These are phyloP conservation scores for Lenwebbia sp. DNA, from an alignment of 345 rosid genomes.

Conservation along the genomic window DNA sequence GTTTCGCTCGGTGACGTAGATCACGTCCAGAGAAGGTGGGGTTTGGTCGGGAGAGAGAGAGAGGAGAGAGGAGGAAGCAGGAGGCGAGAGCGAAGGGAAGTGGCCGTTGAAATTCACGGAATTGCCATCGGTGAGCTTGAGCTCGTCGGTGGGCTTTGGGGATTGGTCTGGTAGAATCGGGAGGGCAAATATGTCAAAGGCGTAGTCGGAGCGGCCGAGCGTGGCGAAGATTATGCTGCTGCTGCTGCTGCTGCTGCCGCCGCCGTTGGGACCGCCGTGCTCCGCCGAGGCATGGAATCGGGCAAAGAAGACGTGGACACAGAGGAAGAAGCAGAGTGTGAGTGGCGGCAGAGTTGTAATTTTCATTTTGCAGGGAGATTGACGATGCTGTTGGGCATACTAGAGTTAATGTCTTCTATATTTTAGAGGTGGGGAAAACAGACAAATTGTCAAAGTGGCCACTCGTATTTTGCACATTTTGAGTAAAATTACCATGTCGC, in stretches of 20 bases:
- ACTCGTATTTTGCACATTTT: background rate
- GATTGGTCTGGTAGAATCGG: constrained; percentile 11
- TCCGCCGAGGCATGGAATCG: background rate
- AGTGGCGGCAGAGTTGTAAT: background rate
- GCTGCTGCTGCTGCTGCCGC: constrained; percentile 9
- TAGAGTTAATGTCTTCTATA: background rate
- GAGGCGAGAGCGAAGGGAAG: constrained; percentile 48
- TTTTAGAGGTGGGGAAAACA: background rate
- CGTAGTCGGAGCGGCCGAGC: constrained; percentile 50
- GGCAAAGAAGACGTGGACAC: background rate
- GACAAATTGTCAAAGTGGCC: background rate
- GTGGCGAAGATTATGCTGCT: constrained; percentile 62
- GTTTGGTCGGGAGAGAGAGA: constrained; percentile 20
- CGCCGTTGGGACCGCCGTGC: background rate
- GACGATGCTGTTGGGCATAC: background rate
- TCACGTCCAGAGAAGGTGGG: constrained; percentile 8
- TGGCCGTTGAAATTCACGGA: constrained; percentile 81
- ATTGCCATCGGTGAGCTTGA: constrained; percentile 58
- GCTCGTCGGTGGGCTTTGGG: constrained; percentile 23
- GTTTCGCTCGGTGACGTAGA: constrained; percentile 72
- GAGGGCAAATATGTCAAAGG: constrained; percentile 62
- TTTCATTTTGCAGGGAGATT: background rate
- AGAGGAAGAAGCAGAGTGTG: background rate
- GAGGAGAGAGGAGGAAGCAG: constrained; percentile 9
- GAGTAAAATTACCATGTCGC: background rate